phyloP scores from a whole-genome alignment of 805 yeast genomes.

The Debaryomyces maramus region DNA sequence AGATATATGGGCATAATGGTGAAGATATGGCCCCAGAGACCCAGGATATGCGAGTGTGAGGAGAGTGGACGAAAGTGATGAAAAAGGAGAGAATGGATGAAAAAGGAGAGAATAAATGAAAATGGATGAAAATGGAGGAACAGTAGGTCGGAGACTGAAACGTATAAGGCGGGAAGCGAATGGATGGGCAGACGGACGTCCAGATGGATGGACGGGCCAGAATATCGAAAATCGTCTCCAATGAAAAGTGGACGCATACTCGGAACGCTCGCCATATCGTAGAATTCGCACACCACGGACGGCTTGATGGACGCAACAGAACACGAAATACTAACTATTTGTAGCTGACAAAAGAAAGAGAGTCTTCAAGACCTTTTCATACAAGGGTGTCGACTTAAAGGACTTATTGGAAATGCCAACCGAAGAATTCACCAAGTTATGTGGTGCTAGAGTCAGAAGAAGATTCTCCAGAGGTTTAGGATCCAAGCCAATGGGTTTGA shows the following conservation, averaged over 20 bases:
- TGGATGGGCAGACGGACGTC: too few relatives aligned
- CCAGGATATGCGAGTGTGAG: too few relatives aligned
- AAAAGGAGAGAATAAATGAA: too few relatives aligned
- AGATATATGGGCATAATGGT: too few relatives aligned
- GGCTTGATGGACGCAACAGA: not conserved
- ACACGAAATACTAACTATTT: conserved; percentile 17
- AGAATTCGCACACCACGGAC: too few relatives aligned
- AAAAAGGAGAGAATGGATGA: not conserved
- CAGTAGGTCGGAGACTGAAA: too few relatives aligned
- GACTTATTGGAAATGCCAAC: conserved; percentile 90
- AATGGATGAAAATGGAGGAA: too few relatives aligned
- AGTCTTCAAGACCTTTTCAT: conserved; percentile 93
- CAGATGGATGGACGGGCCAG: too few relatives aligned
- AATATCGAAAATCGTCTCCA: too few relatives aligned
- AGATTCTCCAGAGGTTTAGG: conserved; percentile 98
- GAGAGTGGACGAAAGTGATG: not conserved
- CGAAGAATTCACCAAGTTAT: conserved; percentile 95
- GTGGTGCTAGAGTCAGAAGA: conserved; percentile 99
- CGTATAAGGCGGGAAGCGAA: not conserved
- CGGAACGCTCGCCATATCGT: too few relatives aligned
- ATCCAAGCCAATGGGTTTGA: conserved; percentile 91
- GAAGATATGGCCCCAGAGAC: too few relatives aligned
- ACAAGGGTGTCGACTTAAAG: conserved; percentile 97
- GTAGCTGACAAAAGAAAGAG: conserved; percentile 76
- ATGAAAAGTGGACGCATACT: too few relatives aligned